Evolutionary conservation across 139 green algal species (phyloP).

Genomic region (Chlamydomonas schloesseri): DNA sequence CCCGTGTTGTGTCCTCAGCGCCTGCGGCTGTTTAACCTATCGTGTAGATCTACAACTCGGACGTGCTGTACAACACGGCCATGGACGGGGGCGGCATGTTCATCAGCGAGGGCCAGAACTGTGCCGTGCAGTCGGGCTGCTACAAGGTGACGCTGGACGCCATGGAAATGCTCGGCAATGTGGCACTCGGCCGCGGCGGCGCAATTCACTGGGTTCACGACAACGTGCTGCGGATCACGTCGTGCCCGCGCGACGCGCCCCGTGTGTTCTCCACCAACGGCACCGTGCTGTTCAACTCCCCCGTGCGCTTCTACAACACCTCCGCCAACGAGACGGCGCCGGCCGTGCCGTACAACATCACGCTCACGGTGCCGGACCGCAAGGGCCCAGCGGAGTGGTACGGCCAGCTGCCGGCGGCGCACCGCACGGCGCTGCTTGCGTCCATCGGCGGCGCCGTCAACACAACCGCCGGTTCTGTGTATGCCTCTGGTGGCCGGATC

Average conservation of each 20-base stretch:
- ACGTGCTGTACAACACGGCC: neutral
- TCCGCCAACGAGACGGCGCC: too few relatives aligned
- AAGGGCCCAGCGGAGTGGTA: neutral
- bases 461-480: neutral
- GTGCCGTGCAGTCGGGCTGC: neutral
- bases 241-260: neutral
- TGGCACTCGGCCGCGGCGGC: too few relatives aligned
- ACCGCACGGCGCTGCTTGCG: neutral
- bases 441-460: neutral
- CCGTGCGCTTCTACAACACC: too few relatives aligned
- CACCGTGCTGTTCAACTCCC: too few relatives aligned
- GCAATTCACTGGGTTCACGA: neutral
- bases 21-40: too few relatives aligned
- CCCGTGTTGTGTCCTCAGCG: too few relatives aligned
- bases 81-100: neutral
- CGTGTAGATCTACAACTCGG: neutral
- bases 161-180: neutral
- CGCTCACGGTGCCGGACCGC: neutral
- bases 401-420: neutral
- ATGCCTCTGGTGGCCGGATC: neutral
- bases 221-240: neutral
- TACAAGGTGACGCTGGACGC: neutral
- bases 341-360: neutral
- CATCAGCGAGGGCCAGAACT: conserved; percentile 11
- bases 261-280: neutral